Base-by-base conservation (phyloP, 2,329 filamentous ascomycete genomes). In the Kalaharituber pfeilii region DNA sequence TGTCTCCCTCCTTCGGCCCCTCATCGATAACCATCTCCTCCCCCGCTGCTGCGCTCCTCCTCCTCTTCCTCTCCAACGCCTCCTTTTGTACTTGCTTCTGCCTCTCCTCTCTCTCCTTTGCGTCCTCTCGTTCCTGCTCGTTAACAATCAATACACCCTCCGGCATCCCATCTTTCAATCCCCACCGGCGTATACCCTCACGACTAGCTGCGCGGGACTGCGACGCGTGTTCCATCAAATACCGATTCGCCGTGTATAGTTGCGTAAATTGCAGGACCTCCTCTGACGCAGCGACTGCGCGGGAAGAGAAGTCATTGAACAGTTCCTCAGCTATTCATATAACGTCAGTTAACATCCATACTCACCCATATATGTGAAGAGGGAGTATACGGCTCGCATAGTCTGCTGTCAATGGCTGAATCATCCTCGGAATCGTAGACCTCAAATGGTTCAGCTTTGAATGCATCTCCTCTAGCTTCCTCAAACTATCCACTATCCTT, bases 91-190 rank as follows among this genome's bases (percentile, higher is more conserved):
- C 50, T 3, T 54, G 28, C 57, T 55, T 56, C 22, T 54, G 50
- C 27, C 56, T 55, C 15, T 53, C 54, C 52, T 58, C 56, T 54
- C 56, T 58, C 6, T 54, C 56, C 3, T 52, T 52, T 15, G 15
- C 33, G 13, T 39, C 33, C 33, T 18, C 13, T 18, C 33, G 13
- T 18, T 39, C 33, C 33, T 39, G 13, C 33, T 39, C 33, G 1
- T 18, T 18, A 13, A 39, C 33, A 13, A 39, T 18, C 15, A 39
- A 13, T 8, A 39, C 33, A 13, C 33, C 33, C 5, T 13, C 13
- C 33, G 33, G 33, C 33, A 39, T 39, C 33, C 33, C 33, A 8
- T 39, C 33, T 18, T 39, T 39, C 33, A 39, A 39, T 9, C 4
- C 33, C 33, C 33, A 39, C 33, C 8, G 33, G 13, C 33, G 15